Evolutionary conservation across 1,284 basidiomycete species (phyloP).

Genomic region (Tilletia indica): DNA sequence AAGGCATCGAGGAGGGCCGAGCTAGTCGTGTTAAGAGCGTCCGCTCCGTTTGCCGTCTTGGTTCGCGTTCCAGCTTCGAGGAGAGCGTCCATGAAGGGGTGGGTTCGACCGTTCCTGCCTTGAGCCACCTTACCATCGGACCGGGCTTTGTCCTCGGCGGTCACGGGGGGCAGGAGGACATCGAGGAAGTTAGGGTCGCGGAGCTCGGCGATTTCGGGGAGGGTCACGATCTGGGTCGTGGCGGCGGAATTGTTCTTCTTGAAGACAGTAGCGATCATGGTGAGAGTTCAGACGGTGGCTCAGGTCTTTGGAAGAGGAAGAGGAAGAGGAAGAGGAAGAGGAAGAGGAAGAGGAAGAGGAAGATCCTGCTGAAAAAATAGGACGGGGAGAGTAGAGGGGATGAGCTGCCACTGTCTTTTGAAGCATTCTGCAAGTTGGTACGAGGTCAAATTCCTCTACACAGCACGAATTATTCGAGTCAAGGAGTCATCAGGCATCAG

Average conservation of each 20-base stretch:
- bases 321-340: too few species aligned
- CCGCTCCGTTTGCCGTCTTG: background rate
- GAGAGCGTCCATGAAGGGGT: conserved; percentile 12
- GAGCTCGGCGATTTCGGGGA: background rate
- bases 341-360: too few species aligned
- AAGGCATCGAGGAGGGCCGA: conserved; percentile 41
- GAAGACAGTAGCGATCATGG: background rate
- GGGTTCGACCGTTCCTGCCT: background rate
- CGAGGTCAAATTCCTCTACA: too few species aligned
- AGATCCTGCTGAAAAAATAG: too few species aligned
- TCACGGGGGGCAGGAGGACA: background rate
- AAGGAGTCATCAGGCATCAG: too few species aligned
- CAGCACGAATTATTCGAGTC: too few species aligned
- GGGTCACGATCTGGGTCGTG: background rate
- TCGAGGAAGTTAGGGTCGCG: conserved; percentile 1
- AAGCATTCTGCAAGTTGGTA: too few species aligned
- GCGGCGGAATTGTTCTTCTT: background rate
- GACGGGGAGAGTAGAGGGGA: too few species aligned
- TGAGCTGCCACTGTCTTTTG: too few species aligned
- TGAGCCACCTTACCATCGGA: background rate
- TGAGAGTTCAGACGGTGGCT: too few species aligned
- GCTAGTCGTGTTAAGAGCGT: background rate
- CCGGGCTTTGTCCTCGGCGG: background rate
- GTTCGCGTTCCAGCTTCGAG: background rate
- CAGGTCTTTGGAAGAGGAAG: too few species aligned